Base-by-base conservation (phyloP, 2,329 filamentous ascomycete species). In the Fusarium sp. region DNA sequence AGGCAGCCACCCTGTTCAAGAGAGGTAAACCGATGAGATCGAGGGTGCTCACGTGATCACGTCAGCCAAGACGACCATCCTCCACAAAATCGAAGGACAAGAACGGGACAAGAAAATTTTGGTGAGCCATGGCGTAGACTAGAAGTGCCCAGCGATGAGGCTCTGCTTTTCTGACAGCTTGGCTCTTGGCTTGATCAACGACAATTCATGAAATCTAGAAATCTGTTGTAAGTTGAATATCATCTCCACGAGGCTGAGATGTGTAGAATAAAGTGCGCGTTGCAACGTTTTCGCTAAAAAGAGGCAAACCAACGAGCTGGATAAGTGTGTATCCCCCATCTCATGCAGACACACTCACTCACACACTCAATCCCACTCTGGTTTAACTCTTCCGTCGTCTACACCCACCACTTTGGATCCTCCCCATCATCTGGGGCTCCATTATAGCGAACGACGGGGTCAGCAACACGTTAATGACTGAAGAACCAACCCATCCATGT, bases 61-160 rank as follows among this genome's bases (percentile, higher is more conserved):
- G 6, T 17, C 22, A 14, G 25, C 61, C 56, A 54, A 14, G 58
- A 17, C 25, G 15, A n/a, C 12, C 57, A 70, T 67, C 27, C 59
- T 47, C 60, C 43, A 43, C 35, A 43, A 57, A 2, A 4, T 2
- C 10, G 7, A 38, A 52, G 32, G 33, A 54, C 60, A 63, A 63
- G 35, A 54, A 25, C 45, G 32, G 45, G 45, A 63, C 60, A 54
- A 63, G 60, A 63, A 63, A 37, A 27, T 10, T 25, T 27, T 22
- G 6, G n/a, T 17, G 32, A 50, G 61, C 40, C 66, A 60, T 70
- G 62, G 54, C 50, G 52, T 20, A 65, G 54, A 11, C 32, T 47
- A 38, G 20, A 63, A 27, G n/a, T 20, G 38, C 72, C 57, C 35
- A 74, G 43, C 7, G 22, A 66, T 76, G 72, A 76, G 69, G 74